Percentiles rank a stretch among this genome's conserved stretches.
Evolutionary conservation across 129 eudicot genomes (phyloP).

Genomic region (Smallanthus sonchifolius): DNA sequence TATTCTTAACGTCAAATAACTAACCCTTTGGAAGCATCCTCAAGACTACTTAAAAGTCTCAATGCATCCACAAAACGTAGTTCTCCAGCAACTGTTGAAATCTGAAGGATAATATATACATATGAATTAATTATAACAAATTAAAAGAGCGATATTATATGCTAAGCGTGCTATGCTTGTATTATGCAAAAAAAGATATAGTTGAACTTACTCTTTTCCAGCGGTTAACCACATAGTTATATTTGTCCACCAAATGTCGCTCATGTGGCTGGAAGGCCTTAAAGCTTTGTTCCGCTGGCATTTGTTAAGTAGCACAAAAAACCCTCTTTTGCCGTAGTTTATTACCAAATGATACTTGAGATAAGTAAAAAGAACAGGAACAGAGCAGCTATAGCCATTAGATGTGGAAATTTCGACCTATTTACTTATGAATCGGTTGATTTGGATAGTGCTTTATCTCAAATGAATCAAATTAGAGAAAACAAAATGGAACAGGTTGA

Average conservation of each 20-base stretch:
- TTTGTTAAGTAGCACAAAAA: constrained; percentile 43
- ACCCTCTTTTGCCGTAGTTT: neutral
- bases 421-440: neutral
- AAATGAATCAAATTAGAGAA: neutral
- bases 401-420: neutral
- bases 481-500: neutral
- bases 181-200: neutral
- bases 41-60: constrained; percentile 69
- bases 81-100: constrained; percentile 78
- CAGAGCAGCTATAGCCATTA: neutral
- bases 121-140: neutral
- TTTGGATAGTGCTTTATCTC: neutral
- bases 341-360: neutral
- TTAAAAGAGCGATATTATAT: neutral
- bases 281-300: constrained; percentile 73
- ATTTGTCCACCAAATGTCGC: constrained; percentile 77
- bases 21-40: constrained; percentile 86
- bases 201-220: constrained; percentile 85
- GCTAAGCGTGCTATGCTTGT: neutral
- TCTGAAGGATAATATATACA: constrained; percentile 34
- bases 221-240: constrained; percentile 74
- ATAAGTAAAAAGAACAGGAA: neutral
- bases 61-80: constrained; percentile 73
- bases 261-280: constrained; percentile 74
- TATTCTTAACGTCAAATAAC: constrained; percentile 13